phyloP scores from a whole-genome alignment of 345 rosid genomes.

The Salix dunnii region DNA sequence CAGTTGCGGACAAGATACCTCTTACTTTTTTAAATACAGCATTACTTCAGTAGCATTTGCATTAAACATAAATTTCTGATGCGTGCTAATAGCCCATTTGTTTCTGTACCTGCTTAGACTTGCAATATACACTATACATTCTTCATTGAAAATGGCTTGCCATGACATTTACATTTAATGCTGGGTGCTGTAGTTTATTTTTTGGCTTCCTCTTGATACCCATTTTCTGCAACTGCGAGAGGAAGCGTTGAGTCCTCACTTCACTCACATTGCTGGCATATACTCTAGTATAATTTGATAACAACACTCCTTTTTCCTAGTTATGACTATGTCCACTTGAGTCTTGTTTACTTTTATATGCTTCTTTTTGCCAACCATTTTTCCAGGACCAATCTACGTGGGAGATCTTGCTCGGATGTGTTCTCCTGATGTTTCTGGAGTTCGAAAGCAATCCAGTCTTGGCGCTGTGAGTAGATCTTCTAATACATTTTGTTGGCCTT shows the following conservation, averaged over 20 bases:
- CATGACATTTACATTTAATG: not conserved
- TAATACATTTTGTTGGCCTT: not conserved
- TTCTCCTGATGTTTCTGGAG: constrained; percentile 45
- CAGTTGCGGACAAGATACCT: not conserved
- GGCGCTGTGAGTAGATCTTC: constrained; percentile 54
- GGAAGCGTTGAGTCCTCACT: not conserved
- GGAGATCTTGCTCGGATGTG: constrained; percentile 49
- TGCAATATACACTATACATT: not conserved
- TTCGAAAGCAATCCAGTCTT: constrained; percentile 36
- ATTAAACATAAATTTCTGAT: not conserved
- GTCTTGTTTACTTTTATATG: not conserved
- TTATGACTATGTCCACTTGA: not conserved
- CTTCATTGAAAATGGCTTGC: not conserved
- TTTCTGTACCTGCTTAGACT: not conserved
- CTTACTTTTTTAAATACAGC: not conserved
- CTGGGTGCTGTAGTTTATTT: not conserved
- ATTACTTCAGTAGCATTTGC: not conserved
- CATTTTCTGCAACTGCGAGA: not conserved
- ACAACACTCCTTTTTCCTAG: not conserved
- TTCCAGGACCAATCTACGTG: constrained; percentile 53
- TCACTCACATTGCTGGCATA: not conserved
- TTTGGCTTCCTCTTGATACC: not conserved
- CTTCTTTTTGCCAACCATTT: constrained; percentile 16
- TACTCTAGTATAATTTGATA: not conserved
- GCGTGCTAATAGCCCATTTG: not conserved